Conservation (phyloP, 75 land plant genomes). For the Cupressus sempervirens region DNA sequence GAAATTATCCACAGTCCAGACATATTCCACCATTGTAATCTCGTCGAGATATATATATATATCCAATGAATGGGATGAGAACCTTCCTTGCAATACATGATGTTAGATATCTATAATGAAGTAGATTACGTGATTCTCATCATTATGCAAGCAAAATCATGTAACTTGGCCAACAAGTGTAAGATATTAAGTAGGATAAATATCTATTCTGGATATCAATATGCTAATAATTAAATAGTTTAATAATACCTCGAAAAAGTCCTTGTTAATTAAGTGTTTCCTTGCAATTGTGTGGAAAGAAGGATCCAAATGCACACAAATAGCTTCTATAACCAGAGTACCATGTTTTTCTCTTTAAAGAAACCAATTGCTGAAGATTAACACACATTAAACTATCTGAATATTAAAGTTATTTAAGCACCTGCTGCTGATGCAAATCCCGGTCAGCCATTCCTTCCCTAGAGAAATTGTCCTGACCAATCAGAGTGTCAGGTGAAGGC, state of each 20-base stretch:
- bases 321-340: background rate
- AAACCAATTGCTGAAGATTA: conserved; percentile 1
- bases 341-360: background rate
- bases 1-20: background rate
- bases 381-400: background rate
- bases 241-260: background rate
- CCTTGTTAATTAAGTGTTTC: background rate
- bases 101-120: too few species aligned
- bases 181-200: background rate
- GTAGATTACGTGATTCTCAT: background rate
- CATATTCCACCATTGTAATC: background rate
- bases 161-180: background rate
- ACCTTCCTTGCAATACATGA: background rate
- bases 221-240: background rate
- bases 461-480: background rate
- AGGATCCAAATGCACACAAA: background rate
- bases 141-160: background rate
- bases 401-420: background rate
- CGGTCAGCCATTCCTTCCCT: background rate
- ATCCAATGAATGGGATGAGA: background rate
- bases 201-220: background rate
- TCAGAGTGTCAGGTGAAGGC: background rate
- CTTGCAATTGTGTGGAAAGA: background rate
- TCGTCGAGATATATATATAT: background rate
- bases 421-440: background rate